Base-by-base conservation (phyloP, 306 rosid species). In the Notholithocarpus densiflorus region DNA sequence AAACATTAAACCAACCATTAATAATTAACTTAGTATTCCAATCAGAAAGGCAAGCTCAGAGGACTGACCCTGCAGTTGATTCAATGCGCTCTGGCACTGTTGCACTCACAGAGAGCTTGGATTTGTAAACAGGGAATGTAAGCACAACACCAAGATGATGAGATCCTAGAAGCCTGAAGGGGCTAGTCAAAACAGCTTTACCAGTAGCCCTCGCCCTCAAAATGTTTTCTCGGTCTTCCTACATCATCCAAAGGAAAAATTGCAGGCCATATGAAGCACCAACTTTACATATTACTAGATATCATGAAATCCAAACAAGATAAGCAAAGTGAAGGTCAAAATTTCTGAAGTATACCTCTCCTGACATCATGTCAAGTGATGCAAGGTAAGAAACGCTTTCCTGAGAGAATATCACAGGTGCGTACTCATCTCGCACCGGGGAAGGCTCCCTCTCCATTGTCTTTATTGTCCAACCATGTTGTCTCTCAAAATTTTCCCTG, bases 351-450 rank as follows among this genome's bases (percentile, higher is more conserved):
- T 51, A 79, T 87, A 96, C 99, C 99, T 96, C 96, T 74, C 99
- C 99, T 1, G 99, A 96, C 99, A 96, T 96, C 99, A 96, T 96
- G 88, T 96, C 99, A 32, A 96, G 75, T 75, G 98, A 93, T 80
- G 91, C 90, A n/a, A 96, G 87, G 79, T 96, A 93, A 69, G 99
- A 90, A 73, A 96, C 2, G 4, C 97, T 96, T 87, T 93, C 97
- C 80, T 93, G 99, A 0, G 91, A 89, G 75, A 96, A 96, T 78
- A 96, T 96, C 69, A 96, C 99, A 0, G 99, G 96, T 24, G 98
- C 99, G 83, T 96, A 96, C 89, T 93, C 99, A 77, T 96, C 99
- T 76, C 98, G 87, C 73, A 86, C 66, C 1, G 84, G 94, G 1
- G 98, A 93, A 51, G 97, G 91, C 68, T 89, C 85, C 65, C 88